Base-by-base conservation (phyloP, 2,329 filamentous ascomycete genomes). In the Drechslerella coelobrocha region DNA sequence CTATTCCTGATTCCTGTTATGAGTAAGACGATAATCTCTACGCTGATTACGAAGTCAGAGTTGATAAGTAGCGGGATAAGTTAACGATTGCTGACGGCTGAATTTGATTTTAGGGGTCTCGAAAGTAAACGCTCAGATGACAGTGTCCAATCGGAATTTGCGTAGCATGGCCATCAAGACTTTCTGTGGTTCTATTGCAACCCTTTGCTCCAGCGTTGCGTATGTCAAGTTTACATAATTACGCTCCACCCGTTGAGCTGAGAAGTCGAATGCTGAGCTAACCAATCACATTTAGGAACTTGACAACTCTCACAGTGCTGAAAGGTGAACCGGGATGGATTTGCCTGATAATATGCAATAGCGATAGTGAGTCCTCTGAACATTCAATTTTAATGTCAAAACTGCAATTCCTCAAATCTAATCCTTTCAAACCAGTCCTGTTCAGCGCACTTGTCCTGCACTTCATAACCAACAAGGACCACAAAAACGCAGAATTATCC, bases 401-500 rank as follows among this genome's bases (percentile, higher is more conserved):
- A 8, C 19, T 45, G 39, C 7, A 8, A 45, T 45, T n/a, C n/a
- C n/a, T 12, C n/a, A 45, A 21, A 37, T 8, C 27, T 55, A 55
- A 23, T 41, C n/a, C 24, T 7, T 31, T 7, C 4, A 17, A 8
- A 7, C 41, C 24, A 68, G 63, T 56, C 17, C 56, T 68, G 5
- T 68, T 68, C n/a, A 61, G 63, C 7, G 63, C 56, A 7, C 17
- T 68, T 27, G 63, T 68, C n/a, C 51, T 68, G 8, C 63, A 68
- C 14, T 23, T 26, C 4, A 68, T 61, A 14, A 61, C 63, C 2
- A 61, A 61, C n/a, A 48, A 68, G 10, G 56, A 68, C 19, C 63
- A 68, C 26, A 43, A 68, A 53, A 43, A 34, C 7, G 41, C 19
- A 7, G 29, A 41, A n/a, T n/a, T n/a, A n/a, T n/a, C n/a, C n/a